phyloP scores from a whole-genome alignment of 176 grass and related monocot genomes.

The Bonia amplexicaulis region DNA sequence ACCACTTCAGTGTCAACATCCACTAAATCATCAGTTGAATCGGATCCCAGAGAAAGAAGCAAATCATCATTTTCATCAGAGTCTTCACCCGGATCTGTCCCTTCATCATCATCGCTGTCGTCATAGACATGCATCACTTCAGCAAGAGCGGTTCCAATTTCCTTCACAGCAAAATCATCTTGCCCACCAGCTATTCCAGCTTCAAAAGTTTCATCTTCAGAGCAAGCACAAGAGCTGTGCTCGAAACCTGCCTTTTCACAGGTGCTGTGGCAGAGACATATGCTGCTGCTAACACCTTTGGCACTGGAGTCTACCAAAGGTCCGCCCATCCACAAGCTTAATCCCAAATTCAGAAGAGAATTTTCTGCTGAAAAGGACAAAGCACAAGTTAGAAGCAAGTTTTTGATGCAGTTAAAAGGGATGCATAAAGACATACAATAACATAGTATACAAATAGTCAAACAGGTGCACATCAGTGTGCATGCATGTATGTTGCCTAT shows the following conservation, averaged over 20 bases:
- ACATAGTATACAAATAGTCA: neutral
- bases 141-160: conserved; percentile 48
- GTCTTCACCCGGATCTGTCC: conserved; percentile 29
- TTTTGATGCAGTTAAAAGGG: neutral
- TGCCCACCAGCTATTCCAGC: conserved; percentile 12
- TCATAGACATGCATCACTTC: conserved; percentile 28
- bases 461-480: neutral
- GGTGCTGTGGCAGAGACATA: conserved; percentile 41
- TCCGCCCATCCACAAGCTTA: conserved; percentile 62
- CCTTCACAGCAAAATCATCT: conserved; percentile 42
- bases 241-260: conserved; percentile 31
- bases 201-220: conserved; percentile 29
- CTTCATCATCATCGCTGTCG: conserved; percentile 20
- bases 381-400: neutral
- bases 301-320: conserved; percentile 31
- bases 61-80: conserved; percentile 22
- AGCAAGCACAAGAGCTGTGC: conserved; percentile 35
- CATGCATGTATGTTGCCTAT: neutral
- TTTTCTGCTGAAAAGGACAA: conserved; percentile 11
- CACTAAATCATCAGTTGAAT: conserved; percentile 42
- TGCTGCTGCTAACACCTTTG: conserved; percentile 42
- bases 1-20: conserved; percentile 21
- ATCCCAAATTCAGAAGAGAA: conserved; percentile 25
- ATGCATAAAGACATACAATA: neutral
- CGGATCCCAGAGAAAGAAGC: conserved; percentile 29